Conservation (phyloP, 1,139 yeast genomes). For the Kodamaea fungicola region DNA sequence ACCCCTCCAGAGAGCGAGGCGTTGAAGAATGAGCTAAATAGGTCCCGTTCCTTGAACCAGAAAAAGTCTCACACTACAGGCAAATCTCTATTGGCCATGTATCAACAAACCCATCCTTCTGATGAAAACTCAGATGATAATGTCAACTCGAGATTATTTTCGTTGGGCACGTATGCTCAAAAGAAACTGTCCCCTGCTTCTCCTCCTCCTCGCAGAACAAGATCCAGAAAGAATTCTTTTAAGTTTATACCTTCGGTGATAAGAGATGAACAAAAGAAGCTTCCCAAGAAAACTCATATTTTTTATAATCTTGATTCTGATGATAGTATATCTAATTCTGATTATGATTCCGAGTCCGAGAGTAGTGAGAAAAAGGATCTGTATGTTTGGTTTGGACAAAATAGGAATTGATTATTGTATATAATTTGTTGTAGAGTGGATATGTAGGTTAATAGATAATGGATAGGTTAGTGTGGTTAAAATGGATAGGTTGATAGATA, state of each 20-base stretch:
- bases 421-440: no score
- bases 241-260: constrained; percentile 30
- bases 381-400: constrained; percentile 40
- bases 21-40: constrained; percentile 12
- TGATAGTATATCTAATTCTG: constrained; percentile 16
- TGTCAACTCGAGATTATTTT: constrained; percentile 8
- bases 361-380: constrained; percentile 12
- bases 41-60: constrained; percentile 32
- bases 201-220: constrained; percentile 11
- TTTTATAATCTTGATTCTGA: constrained; percentile 34
- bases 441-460: no score
- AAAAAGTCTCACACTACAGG: constrained; percentile 21
- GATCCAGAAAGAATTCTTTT: constrained; percentile 27
- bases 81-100: constrained; percentile 24
- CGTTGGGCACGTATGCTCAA: constrained; percentile 6
- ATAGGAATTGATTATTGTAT: constrained; percentile 13
- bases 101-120: constrained; percentile 20
- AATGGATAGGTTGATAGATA: no score
- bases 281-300: constrained; percentile 19
- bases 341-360: constrained; percentile 9
- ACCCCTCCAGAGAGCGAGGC: background rate
- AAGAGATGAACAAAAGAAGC: constrained; percentile 3
- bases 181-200: constrained; percentile 1
- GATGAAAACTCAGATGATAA: constrained; percentile 12
- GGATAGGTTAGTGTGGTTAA: no score